Conservation (phyloP, 768 basidiomycete genomes). For the Mycena sanguinolenta region DNA sequence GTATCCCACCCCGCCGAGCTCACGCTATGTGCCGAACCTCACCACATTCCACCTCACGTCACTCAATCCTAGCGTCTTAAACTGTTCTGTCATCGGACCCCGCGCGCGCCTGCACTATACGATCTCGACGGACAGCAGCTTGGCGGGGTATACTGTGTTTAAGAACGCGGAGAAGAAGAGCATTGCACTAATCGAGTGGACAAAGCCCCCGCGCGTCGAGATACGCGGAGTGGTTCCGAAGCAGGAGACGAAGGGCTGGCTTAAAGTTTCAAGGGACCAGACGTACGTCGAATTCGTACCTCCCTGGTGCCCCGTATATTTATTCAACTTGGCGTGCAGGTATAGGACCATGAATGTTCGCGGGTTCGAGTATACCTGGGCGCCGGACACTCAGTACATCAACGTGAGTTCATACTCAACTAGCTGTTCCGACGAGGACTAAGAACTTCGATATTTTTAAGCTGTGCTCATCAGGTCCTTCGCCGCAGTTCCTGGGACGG, state of each 20-base stretch:
- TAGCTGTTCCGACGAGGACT: not conserved
- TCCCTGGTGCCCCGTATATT: not conserved
- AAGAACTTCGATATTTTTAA: constrained; percentile 37
- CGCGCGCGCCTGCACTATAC: constrained; percentile 60
- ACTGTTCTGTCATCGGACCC: constrained; percentile 67
- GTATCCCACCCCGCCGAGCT: constrained; percentile 53
- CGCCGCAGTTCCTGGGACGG: constrained; percentile 60
- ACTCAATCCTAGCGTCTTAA: constrained; percentile 65
- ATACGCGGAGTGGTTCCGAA: constrained; percentile 63
- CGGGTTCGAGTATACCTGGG: constrained; percentile 67
- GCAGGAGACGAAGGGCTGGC: constrained; percentile 66
- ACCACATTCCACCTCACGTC: constrained; percentile 63
- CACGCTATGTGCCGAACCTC: constrained; percentile 40
- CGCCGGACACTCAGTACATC: constrained; percentile 65
- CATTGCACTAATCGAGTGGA: constrained; percentile 73
- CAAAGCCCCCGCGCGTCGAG: constrained; percentile 62
- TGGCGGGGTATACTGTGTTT: constrained; percentile 67
- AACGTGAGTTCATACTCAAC: constrained; percentile 55
- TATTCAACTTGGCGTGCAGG: constrained; percentile 38
- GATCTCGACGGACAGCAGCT: constrained; percentile 62
- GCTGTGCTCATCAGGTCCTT: constrained; percentile 60
- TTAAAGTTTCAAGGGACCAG: constrained; percentile 64
- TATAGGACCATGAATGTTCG: constrained; percentile 66
- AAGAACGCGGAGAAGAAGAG: constrained; percentile 61
- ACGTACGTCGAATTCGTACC: constrained; percentile 40